These are phyloP conservation scores for Dacryopinax spathularia DNA, from an alignment of 768 basidiomycete species.

Conservation along the genomic window DNA sequence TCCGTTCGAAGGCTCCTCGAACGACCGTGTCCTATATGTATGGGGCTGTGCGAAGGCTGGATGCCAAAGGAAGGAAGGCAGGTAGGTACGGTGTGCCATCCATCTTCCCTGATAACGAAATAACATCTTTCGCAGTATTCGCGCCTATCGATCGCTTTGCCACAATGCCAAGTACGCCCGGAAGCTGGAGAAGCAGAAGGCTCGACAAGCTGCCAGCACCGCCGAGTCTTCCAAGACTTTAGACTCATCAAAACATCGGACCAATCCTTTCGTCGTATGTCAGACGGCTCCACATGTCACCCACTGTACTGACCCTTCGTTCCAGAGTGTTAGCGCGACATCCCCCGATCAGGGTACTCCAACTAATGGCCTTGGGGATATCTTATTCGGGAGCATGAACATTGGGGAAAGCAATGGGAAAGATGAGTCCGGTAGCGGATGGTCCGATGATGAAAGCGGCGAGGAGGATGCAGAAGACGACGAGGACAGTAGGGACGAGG, in stretches of 20 bases:
- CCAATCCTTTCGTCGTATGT: slow-evolving; percentile 61
- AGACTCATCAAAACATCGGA: slow-evolving; percentile 20
- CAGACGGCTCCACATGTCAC: background rate
- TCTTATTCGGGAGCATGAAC: background rate
- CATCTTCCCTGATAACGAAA: background rate
- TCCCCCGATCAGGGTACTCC: background rate
- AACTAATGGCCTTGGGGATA: background rate
- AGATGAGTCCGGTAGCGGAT: slow-evolving; percentile 11
- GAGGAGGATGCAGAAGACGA: slow-evolving; percentile 24
- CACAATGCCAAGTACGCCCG: slow-evolving; percentile 61
- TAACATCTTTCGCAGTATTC: slow-evolving; percentile 38
- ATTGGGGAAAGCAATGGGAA: background rate
- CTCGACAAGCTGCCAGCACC: slow-evolving; percentile 24
- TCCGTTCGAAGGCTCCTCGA: slow-evolving; percentile 69
- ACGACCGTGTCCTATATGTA: slow-evolving; percentile 72
- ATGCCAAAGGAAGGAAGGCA: slow-evolving; percentile 65
- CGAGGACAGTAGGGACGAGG: slow-evolving; percentile 22
- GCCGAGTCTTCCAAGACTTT: slow-evolving; percentile 23
- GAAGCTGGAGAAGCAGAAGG: slow-evolving; percentile 46
- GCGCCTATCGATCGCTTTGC: slow-evolving; percentile 66
- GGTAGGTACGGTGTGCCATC: slow-evolving; percentile 34
- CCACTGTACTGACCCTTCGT: background rate
- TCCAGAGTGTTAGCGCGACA: background rate
- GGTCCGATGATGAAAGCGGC: slow-evolving; percentile 7
- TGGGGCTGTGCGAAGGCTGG: slow-evolving; percentile 61